Evolutionary conservation across 2,329 filamentous ascomycete genomes (phyloP).

Genomic region (Golovinomyces cichoracearum): DNA sequence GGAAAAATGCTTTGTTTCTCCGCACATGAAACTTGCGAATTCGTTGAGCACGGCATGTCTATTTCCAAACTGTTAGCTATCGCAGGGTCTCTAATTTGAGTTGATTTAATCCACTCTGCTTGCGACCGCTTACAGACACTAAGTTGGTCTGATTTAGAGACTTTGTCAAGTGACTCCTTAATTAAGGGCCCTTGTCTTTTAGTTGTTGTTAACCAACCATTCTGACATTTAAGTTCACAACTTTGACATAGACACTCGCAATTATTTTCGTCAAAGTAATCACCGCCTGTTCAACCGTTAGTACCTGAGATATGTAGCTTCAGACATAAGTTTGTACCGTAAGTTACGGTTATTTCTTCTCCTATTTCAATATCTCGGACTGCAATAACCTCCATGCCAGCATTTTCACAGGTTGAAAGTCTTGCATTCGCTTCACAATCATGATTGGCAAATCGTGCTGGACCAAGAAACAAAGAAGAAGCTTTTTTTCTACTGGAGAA

Average conservation of each 20-base stretch:
- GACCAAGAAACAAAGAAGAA: conserved; percentile 77
- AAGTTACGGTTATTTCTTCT: conserved; percentile 90
- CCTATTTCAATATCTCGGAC: conserved; percentile 56
- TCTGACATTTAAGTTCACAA: conserved; percentile 48
- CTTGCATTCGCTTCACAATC: conserved; percentile 83
- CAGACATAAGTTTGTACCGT: conserved; percentile 22
- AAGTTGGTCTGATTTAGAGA: no score
- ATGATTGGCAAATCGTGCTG: conserved; percentile 88
- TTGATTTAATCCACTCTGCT: no score
- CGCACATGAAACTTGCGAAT: no score
- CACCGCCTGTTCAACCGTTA: conserved; percentile 27
- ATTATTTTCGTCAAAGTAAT: conserved; percentile 87
- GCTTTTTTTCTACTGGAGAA: conserved; percentile 79
- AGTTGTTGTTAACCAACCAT: conserved; percentile 48
- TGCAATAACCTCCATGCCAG: conserved; percentile 78
- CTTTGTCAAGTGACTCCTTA: no score
- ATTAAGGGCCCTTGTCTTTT: conserved; percentile 19
- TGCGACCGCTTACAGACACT: no score
- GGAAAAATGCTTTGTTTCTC: conserved; percentile 1
- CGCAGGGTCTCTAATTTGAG: not conserved
- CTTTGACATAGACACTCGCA: conserved; percentile 81
- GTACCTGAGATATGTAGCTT: not conserved
- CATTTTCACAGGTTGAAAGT: conserved; percentile 56
- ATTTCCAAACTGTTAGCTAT: no score
- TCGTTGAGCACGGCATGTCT: no score